Base-by-base conservation (phyloP, 495 filamentous ascomycete species). In the Evernia prunastri region DNA sequence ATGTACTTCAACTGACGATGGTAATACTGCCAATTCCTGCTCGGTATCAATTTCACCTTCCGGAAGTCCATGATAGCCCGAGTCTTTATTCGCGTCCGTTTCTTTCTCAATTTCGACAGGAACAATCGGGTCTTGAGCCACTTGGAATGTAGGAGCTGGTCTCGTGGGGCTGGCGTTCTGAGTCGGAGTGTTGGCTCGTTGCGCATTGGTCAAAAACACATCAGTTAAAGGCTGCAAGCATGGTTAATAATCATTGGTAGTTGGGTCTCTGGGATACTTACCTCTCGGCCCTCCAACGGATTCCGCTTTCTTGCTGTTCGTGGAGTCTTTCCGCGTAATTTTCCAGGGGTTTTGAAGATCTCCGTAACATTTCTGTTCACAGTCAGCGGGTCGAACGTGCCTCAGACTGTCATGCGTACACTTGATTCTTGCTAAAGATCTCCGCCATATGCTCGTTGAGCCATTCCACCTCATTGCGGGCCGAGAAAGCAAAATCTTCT, bases 391-490 rank as follows among this genome's bases (percentile, higher is more conserved):
- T 33, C 29, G 25, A 53, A 5, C 1, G 27, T 27, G n/a, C 27
- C 27, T 27, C 27, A 31, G 49, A 31, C 25, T 15, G 15, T 33
- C 27, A 54, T 54, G 20, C 51, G 6, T 54, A 54, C 57, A 91
- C 80, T 75, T 93, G 86, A 72, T 89, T 89, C 67, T 87, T 86
- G 67, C 84, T 89, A 72, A 97, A 96, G 63, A 97, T 90, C 67
- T 96, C 90, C 36, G 85, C 85, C 92, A 97, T 96, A 75, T 97
- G 92, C 75, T 97, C 92, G 70, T 96, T 96, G 69, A 97, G 76
- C 91, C 92, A 97, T 68, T 94, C 92, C 71, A 96, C 78, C 70
- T 97, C 92, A 76, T 96, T 92, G 49, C 88, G 85, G 65, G 88
- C 91, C 0, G 90, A 87, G 75, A 89, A 97, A 58, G 89, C 83